Percentiles rank a stretch among this genome's conserved stretches.
phyloP scores from a whole-genome alignment of 805 yeast species.

The Starmerella potacharoeniae region DNA sequence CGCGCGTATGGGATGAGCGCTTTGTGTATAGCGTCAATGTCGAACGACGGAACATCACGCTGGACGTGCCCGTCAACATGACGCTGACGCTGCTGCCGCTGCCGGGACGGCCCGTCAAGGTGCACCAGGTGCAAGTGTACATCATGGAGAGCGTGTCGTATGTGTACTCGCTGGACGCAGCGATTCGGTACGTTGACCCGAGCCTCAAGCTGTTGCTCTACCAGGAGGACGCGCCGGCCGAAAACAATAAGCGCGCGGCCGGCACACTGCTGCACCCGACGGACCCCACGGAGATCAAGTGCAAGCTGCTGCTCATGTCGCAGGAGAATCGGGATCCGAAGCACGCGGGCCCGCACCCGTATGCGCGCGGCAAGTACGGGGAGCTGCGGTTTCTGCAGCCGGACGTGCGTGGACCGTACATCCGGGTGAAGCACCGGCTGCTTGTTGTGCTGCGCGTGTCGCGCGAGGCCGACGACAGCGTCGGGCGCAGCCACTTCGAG shows the following conservation, averaged over 20 bases:
- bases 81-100: slow-evolving; percentile 62
- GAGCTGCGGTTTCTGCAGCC: slow-evolving; percentile 23
- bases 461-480: slow-evolving; percentile 7
- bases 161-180: slow-evolving; percentile 22
- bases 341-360: slow-evolving; percentile 19
- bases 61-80: slow-evolving; percentile 65
- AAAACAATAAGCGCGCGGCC: neutral
- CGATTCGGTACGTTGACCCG: slow-evolving; percentile 22
- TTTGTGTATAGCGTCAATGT: slow-evolving; percentile 66
- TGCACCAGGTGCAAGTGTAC: slow-evolving; percentile 41
- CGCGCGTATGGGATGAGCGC: slow-evolving; percentile 79
- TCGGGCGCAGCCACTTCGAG: slow-evolving; percentile 19
- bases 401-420: slow-evolving; percentile 22
- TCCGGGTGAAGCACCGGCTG: slow-evolving; percentile 21
- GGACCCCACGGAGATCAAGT: slow-evolving; percentile 19
- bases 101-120: slow-evolving; percentile 47
- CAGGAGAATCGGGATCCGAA: slow-evolving; percentile 12
- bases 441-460: slow-evolving; percentile 22
- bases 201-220: slow-evolving; percentile 19
- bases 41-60: slow-evolving; percentile 61
- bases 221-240: slow-evolving; percentile 18
- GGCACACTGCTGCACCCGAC: slow-evolving; percentile 18
- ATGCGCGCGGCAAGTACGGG: slow-evolving; percentile 21
- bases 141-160: slow-evolving; percentile 22
- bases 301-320: slow-evolving; percentile 15